A percentile compares a stretch with the other conserved stretches of the same genome.
Evolutionary conservation across 345 rosid genomes (phyloP).

Genomic region (Salix brachista): DNA sequence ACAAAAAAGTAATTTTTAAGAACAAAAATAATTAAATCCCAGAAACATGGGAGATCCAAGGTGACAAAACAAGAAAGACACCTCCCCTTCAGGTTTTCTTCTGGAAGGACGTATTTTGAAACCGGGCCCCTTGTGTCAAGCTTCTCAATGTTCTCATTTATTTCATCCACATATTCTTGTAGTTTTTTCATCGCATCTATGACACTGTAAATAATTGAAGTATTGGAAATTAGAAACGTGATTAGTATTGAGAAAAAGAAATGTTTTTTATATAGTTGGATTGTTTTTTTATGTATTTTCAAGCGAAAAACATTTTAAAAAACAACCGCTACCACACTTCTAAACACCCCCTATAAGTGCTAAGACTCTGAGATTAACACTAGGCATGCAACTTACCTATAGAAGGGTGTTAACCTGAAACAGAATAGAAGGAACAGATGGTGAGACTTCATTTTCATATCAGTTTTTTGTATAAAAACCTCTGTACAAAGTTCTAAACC

Average conservation of each 20-base stretch:
- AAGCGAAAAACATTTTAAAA: not conserved
- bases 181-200: constrained; percentile 65
- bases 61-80: constrained; percentile 10
- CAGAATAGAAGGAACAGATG: not conserved
- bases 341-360: not conserved
- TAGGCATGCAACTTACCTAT: constrained; percentile 56
- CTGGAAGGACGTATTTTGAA: constrained; percentile 73
- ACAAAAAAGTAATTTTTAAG: constrained; percentile 4
- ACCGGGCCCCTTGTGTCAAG: constrained; percentile 77
- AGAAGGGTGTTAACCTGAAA: constrained; percentile 94
- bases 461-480: not conserved
- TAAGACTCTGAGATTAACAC: not conserved
- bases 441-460: constrained; percentile 6
- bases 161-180: constrained; percentile 74
- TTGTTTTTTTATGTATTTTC: too few species aligned
- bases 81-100: constrained; percentile 87
- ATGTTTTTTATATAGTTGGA: not conserved
- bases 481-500: constrained; percentile 39
- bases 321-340: too few species aligned
- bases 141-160: constrained; percentile 67
- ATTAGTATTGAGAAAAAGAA: not conserved
- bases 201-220: constrained; percentile 42
- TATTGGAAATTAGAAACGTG: constrained; percentile 10
- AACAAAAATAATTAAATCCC: not conserved
- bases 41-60: not conserved